Evolutionary conservation across 345 rosid species (phyloP).

Genomic region (Mallotus nudiflorus): DNA sequence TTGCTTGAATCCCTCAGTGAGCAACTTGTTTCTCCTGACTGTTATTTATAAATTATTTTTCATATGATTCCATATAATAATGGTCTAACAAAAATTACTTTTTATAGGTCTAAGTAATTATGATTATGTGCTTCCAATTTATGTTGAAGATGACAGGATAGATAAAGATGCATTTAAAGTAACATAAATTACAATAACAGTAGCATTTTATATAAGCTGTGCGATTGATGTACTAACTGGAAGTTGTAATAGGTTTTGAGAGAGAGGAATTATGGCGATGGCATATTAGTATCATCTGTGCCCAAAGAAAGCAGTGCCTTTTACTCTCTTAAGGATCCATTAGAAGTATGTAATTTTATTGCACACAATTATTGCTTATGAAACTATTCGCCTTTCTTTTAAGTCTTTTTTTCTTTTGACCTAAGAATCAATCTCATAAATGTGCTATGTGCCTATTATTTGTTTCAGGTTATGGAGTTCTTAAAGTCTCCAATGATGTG

Average conservation of each 20-base stretch:
- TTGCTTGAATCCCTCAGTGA: conserved; percentile 91
- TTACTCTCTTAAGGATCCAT: conserved; percentile 82
- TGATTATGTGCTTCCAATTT: conserved; percentile 88
- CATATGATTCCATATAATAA: neutral
- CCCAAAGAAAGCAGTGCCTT: conserved; percentile 83
- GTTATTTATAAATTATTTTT: neutral
- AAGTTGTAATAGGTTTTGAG: conserved; percentile 56
- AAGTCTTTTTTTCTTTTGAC: too few species aligned
- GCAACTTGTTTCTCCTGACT: neutral
- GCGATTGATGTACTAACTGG: neutral
- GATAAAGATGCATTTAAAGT: conserved; percentile 99
- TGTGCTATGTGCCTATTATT: too few species aligned
- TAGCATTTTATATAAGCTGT: too few species aligned
- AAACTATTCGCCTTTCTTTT: too few species aligned
- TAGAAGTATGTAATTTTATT: conserved; percentile 52
- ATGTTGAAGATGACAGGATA: conserved; percentile 91
- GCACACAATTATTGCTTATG: too few species aligned
- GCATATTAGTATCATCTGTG: conserved; percentile 74
- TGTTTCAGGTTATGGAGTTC: conserved; percentile 83
- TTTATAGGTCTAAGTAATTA: conserved; percentile 63
- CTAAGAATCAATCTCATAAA: too few species aligned
- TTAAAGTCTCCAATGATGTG: conserved; percentile 64
- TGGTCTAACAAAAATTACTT: neutral
- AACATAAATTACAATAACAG: too few species aligned
- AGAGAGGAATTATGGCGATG: conserved; percentile 71